Percentiles rank a stretch among this genome's conserved stretches.
These are phyloP conservation scores for Aegilops sharonensis DNA, from an alignment of 176 grass and related monocot species.

Conservation along the genomic window DNA sequence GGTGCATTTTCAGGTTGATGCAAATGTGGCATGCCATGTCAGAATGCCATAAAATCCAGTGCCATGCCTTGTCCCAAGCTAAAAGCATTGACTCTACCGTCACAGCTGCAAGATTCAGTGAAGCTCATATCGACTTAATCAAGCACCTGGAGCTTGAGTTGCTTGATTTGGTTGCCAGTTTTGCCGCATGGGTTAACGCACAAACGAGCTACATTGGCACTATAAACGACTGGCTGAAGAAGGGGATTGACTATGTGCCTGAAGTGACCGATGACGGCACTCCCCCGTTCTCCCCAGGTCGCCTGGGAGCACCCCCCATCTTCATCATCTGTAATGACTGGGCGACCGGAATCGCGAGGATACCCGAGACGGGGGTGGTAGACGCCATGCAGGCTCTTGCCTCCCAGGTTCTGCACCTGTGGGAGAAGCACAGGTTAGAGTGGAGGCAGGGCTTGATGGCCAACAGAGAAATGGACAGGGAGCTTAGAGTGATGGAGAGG, in stretches of 20 bases:
- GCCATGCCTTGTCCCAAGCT: constrained; percentile 51
- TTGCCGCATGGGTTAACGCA: constrained; percentile 52
- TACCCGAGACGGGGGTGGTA: constrained; percentile 41
- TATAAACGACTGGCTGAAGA: constrained; percentile 74
- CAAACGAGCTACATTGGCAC: constrained; percentile 54
- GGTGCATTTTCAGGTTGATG: constrained; percentile 51
- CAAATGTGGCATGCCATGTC: constrained; percentile 75
- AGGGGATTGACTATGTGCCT: constrained; percentile 54
- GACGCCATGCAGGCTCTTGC: constrained; percentile 44
- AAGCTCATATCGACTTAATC: constrained; percentile 48
- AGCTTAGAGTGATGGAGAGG: constrained; percentile 48
- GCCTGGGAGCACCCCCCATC: constrained; percentile 65
- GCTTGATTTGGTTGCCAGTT: constrained; percentile 45
- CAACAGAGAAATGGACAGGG: constrained; percentile 42
- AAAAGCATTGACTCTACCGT: constrained; percentile 40
- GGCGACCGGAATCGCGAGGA: constrained; percentile 37
- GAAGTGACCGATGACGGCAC: constrained; percentile 69
- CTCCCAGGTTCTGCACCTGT: constrained; percentile 38
- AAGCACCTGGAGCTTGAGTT: constrained; percentile 53
- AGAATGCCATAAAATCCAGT: constrained; percentile 72
- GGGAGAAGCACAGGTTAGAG: constrained; percentile 52
- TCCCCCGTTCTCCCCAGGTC: constrained; percentile 63
- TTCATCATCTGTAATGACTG: constrained; percentile 69
- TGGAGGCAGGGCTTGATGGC: constrained; percentile 46
- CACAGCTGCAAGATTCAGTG: constrained; percentile 26